phyloP scores from a whole-genome alignment of 148 eudicot genomes.

The Fagopyrum homotropicum region DNA sequence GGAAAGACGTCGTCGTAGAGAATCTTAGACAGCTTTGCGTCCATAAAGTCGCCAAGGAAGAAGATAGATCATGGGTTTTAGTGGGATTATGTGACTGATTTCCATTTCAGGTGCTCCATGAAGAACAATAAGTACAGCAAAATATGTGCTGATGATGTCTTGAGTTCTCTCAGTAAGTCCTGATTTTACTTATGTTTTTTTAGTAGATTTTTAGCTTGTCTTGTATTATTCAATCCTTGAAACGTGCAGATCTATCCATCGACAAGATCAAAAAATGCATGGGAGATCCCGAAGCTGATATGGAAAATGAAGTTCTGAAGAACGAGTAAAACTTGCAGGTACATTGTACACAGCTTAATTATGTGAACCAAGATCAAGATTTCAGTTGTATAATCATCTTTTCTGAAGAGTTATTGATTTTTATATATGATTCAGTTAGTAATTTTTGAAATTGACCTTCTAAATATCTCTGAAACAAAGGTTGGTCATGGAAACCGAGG shows the following conservation, averaged over 20 bases:
- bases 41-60: conserved; percentile 66
- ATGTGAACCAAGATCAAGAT: background rate
- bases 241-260: conserved; percentile 45
- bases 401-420: too few relatives aligned
- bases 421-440: too few relatives aligned
- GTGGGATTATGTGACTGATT: conserved; percentile 98
- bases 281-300: conserved; percentile 79
- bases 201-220: background rate
- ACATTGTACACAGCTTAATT: background rate
- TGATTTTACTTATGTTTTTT: background rate
- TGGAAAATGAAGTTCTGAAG: conserved; percentile 74
- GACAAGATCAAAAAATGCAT: conserved; percentile 70
- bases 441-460: background rate
- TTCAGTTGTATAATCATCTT: too few relatives aligned
- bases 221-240: background rate
- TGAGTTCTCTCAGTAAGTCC: conserved; percentile 66
- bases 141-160: conserved; percentile 66
- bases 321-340: conserved; percentile 90
- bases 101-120: conserved; percentile 91
- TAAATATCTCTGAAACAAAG: conserved; percentile 21
- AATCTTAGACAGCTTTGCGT: conserved; percentile 94
- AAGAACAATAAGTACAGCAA: conserved; percentile 63
- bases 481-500: conserved; percentile 87
- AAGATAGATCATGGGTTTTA: conserved; percentile 77
- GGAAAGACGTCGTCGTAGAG: conserved; percentile 88